These are phyloP conservation scores for Salix purpurea DNA, from an alignment of 345 rosid species.

Conservation along the genomic window DNA sequence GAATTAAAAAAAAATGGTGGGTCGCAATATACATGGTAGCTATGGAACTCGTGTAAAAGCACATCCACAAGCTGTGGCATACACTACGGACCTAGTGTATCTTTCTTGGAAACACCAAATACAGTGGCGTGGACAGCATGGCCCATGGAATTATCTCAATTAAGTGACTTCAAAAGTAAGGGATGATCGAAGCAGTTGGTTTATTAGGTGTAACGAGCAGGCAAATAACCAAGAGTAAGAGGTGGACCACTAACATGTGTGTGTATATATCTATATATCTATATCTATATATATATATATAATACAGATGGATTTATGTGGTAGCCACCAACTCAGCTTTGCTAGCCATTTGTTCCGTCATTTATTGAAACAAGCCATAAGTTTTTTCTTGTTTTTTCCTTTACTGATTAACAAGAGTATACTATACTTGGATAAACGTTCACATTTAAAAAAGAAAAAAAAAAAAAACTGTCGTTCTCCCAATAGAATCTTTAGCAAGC, in stretches of 20 bases:
- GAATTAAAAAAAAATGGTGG: no score
- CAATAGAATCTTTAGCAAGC: neutral
- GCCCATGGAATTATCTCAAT: conserved; percentile 13
- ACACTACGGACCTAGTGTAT: conserved; percentile 20
- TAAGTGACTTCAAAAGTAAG: conserved; percentile 60
- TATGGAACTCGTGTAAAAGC: neutral
- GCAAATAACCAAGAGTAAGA: conserved; percentile 15
- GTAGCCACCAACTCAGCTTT: conserved; percentile 43
- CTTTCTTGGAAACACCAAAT: conserved; percentile 31
- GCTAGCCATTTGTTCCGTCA: conserved; percentile 44
- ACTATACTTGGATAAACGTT: neutral
- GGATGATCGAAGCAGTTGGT: conserved; percentile 35
- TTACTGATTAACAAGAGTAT: no score
- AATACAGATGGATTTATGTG: conserved; percentile 45
- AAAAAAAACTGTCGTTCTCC: no score
- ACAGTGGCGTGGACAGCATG: conserved; percentile 4
- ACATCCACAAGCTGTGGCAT: conserved; percentile 4
- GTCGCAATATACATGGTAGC: neutral
- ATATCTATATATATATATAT: no score
- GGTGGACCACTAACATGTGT: neutral
- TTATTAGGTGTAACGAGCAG: conserved; percentile 53
- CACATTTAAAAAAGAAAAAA: no score
- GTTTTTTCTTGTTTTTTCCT: neutral
- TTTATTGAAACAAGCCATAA: conserved; percentile 28
- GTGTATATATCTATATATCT: neutral